Evolutionary conservation across 306 rosid genomes (phyloP).

Genomic region (Cyamopsis tetragonoloba): DNA sequence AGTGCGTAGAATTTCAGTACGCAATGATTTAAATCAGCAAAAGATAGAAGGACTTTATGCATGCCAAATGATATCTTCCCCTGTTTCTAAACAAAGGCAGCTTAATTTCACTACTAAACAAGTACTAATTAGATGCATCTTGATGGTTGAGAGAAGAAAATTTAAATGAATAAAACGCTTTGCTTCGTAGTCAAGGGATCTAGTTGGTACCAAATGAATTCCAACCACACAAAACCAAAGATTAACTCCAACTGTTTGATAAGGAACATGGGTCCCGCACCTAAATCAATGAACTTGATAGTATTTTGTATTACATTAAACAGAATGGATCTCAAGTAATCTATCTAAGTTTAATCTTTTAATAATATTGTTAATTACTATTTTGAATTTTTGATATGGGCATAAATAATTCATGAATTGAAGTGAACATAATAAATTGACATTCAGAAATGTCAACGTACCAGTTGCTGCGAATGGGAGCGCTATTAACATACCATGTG

Average conservation of each 20-base stretch:
- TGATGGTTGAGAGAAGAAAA: constrained; percentile 4
- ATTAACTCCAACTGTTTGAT: constrained; percentile 10
- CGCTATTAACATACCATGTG: constrained; percentile 12
- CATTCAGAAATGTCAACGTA: background rate
- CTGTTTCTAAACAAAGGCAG: constrained; percentile 18
- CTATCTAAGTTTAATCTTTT: background rate
- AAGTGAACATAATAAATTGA: background rate
- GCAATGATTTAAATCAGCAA: constrained; percentile 10
- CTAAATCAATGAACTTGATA: constrained; percentile 2
- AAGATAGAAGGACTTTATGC: constrained; percentile 28
- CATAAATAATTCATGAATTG: background rate
- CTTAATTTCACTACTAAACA: constrained; percentile 1
- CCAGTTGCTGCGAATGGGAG: background rate
- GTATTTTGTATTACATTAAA: background rate
- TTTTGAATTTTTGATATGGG: background rate
- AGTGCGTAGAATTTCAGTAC: constrained; percentile 20
- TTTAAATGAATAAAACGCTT: constrained; percentile 8
- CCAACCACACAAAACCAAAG: constrained; percentile 24
- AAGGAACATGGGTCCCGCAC: constrained; percentile 18
- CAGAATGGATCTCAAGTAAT: background rate
- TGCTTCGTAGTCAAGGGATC: constrained; percentile 39
- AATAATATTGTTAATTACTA: background rate
- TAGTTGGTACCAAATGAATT: constrained; percentile 39
- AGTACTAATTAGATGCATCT: constrained; percentile 16
- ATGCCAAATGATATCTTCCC: constrained; percentile 32